Evolutionary conservation across 768 basidiomycete genomes (phyloP).

Genomic region (Lactarius quietus): DNA sequence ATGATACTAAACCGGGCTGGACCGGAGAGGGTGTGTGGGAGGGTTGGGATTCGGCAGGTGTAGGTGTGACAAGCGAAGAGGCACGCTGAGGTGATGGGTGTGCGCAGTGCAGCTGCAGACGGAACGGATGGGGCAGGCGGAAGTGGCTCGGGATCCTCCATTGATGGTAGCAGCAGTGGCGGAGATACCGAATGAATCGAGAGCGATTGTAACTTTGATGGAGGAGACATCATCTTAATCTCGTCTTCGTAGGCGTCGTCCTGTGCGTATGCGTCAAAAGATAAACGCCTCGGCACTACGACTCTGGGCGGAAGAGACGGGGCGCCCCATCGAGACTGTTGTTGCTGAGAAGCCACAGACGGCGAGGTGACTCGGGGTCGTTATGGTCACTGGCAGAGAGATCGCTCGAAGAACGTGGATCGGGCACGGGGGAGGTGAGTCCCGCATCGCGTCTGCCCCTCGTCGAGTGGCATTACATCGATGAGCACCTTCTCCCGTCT

Average conservation of each 20-base stretch:
- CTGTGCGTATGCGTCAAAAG: constrained; percentile 76
- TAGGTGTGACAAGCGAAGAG: constrained; percentile 40
- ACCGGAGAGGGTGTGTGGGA: constrained; percentile 59
- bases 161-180: not conserved
- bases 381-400: constrained; percentile 44
- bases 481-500: constrained; percentile 78
- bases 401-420: constrained; percentile 62
- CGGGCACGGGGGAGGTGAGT: constrained; percentile 6
- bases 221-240: constrained; percentile 8
- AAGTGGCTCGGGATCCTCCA: not conserved
- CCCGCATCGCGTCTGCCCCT: constrained; percentile 35
- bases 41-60: constrained; percentile 36
- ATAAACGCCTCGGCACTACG: constrained; percentile 81
- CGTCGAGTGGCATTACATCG: constrained; percentile 57
- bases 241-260: constrained; percentile 45
- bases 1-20: not conserved
- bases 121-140: constrained; percentile 5
- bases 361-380: constrained; percentile 38
- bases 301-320: constrained; percentile 49
- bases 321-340: constrained; percentile 39
- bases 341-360: constrained; percentile 43
- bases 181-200: constrained; percentile 21
- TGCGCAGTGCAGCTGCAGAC: constrained; percentile 10
- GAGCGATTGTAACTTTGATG: constrained; percentile 9
- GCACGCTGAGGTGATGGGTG: constrained; percentile 24